Evolutionary conservation across 108 stramenopile species (phyloP).

Genomic region (Cyclotella sp.): DNA sequence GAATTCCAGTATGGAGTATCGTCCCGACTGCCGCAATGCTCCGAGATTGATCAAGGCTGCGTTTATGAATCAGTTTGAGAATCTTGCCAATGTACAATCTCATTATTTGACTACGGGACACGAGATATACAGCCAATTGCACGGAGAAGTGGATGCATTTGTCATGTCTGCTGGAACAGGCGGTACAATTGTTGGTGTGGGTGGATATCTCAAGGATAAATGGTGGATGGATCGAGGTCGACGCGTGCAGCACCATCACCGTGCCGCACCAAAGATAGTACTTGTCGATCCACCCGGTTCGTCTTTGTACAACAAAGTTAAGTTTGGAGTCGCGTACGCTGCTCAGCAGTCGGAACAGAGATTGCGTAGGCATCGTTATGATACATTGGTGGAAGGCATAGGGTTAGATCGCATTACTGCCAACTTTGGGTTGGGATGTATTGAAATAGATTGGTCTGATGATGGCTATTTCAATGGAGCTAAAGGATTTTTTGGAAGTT

Average conservation of each 20-base stretch:
- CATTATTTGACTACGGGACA: conserved; percentile 90
- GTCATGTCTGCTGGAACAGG: conserved; percentile 97
- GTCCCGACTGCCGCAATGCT: not conserved
- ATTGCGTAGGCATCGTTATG: conserved; percentile 91
- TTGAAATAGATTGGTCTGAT: conserved; percentile 28
- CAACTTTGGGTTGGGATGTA: conserved; percentile 83
- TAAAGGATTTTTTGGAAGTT: not conserved
- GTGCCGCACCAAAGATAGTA: conserved; percentile 54
- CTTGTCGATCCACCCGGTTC: conserved; percentile 95
- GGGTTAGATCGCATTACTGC: conserved; percentile 94
- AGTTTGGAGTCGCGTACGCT: conserved; percentile 92
- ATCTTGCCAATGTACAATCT: conserved; percentile 82
- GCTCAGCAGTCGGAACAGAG: conserved; percentile 82
- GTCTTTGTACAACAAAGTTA: conserved; percentile 85
- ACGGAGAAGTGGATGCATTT: conserved; percentile 85
- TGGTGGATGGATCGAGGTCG: conserved; percentile 32
- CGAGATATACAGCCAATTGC: conserved; percentile 81
- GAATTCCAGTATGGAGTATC: not conserved
- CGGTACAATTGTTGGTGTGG: conserved; percentile 94
- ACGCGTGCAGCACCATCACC: conserved; percentile 4
- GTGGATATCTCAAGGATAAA: conserved; percentile 73
- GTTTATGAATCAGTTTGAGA: conserved; percentile 98
- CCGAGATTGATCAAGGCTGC: conserved; percentile 61
- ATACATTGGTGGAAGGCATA: conserved; percentile 96
- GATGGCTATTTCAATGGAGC: not conserved